Percentiles rank a stretch among this genome's conserved stretches.
Evolutionary conservation across 345 rosid species (phyloP).

Genomic region (Gossypium raimondii): DNA sequence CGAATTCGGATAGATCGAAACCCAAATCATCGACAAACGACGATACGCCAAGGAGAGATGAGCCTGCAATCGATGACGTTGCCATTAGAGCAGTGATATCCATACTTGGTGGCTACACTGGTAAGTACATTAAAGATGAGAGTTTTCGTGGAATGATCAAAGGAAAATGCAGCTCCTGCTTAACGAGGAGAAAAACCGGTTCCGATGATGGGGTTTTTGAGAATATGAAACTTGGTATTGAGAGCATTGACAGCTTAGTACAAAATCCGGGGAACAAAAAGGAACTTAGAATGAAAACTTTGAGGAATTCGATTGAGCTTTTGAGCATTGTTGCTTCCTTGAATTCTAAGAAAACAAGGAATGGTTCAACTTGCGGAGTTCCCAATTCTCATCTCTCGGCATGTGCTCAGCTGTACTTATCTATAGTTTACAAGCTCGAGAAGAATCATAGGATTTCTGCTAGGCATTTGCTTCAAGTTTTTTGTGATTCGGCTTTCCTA

Average conservation of each 20-base stretch:
- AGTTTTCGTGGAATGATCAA: constrained; percentile 35
- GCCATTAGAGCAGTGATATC: constrained; percentile 50
- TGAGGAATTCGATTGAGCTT: constrained; percentile 34
- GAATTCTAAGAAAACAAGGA: constrained; percentile 35
- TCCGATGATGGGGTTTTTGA: constrained; percentile 28
- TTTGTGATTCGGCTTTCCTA: constrained; percentile 48
- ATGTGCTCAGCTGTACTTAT: constrained; percentile 52
- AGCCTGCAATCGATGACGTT: constrained; percentile 45
- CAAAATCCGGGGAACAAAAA: constrained; percentile 19
- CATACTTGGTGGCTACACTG: constrained; percentile 47
- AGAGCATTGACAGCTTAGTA: constrained; percentile 38
- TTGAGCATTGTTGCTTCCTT: constrained; percentile 43
- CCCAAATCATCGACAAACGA: neutral
- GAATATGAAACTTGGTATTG: constrained; percentile 38
- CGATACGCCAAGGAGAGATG: constrained; percentile 19
- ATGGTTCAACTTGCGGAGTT: constrained; percentile 40
- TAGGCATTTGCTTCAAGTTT: constrained; percentile 53
- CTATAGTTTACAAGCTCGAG: constrained; percentile 53
- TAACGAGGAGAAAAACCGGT: constrained; percentile 24
- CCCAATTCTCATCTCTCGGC: constrained; percentile 58
- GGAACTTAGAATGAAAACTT: constrained; percentile 26
- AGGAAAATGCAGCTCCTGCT: constrained; percentile 36
- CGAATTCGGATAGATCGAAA: constrained; percentile 23
- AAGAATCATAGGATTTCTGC: constrained; percentile 49
- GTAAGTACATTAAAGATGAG: constrained; percentile 42